Conservation (phyloP, 179 eudicot species). For the Beta lomatogona region DNA sequence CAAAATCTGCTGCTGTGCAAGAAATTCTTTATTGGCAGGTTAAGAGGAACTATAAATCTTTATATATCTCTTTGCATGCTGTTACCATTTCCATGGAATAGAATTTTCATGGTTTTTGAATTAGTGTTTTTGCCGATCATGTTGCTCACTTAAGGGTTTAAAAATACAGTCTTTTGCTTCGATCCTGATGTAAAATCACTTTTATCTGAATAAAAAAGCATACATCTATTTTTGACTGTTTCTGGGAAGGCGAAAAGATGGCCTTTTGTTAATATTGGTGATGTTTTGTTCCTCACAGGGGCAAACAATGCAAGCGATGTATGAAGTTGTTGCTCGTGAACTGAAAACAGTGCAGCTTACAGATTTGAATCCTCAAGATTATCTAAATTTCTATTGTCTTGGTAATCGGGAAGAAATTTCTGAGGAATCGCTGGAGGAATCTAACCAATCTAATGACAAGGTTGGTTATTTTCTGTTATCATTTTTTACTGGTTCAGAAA, state of each 20-base stretch:
- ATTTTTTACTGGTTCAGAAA: background rate
- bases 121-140: background rate
- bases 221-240: too few relatives aligned
- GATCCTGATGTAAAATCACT: background rate
- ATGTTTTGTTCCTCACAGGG: constrained; percentile 45
- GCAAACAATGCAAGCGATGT: constrained; percentile 91
- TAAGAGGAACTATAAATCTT: constrained; percentile 6
- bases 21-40: constrained; percentile 98
- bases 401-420: constrained; percentile 70
- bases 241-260: background rate
- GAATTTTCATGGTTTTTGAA: background rate
- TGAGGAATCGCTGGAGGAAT: constrained; percentile 37
- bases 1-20: constrained; percentile 73
- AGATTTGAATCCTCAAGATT: constrained; percentile 65
- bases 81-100: constrained; percentile 7
- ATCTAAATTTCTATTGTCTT: constrained; percentile 84
- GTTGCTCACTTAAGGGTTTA: background rate
- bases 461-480: constrained; percentile 23
- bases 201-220: background rate
- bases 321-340: constrained; percentile 67
- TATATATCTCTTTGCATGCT: background rate
- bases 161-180: too few relatives aligned
- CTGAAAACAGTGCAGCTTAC: constrained; percentile 54
- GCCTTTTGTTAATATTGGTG: constrained; percentile 2
- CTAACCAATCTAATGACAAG: constrained; percentile 44